Percentiles rank a stretch among this genome's conserved stretches.
Evolutionary conservation across 2,329 filamentous ascomycete genomes (phyloP).

Genomic region (Xylaria sp.): DNA sequence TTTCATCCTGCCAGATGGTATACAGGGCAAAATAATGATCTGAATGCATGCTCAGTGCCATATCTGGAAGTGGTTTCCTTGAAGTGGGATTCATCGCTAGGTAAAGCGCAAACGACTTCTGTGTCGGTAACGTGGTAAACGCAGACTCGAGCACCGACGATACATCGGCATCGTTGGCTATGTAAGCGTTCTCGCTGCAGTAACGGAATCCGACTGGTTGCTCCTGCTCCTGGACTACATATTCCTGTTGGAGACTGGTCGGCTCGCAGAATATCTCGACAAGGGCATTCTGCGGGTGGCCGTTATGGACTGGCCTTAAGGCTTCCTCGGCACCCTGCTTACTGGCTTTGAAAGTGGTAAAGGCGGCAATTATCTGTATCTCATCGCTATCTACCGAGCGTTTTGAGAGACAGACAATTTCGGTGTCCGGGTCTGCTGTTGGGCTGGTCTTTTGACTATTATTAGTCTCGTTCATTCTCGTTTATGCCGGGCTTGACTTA

Average conservation of each 20-base stretch:
- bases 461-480: background rate
- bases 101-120: constrained; percentile 52
- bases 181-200: constrained; percentile 53
- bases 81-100: constrained; percentile 54
- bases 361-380: constrained; percentile 41
- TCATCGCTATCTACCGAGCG: constrained; percentile 34
- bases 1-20: constrained; percentile 50
- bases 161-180: constrained; percentile 51
- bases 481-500: constrained; percentile 29
- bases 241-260: constrained; percentile 46
- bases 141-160: constrained; percentile 46
- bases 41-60: constrained; percentile 57
- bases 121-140: constrained; percentile 50
- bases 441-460: constrained; percentile 22
- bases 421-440: constrained; percentile 41
- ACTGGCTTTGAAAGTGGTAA: constrained; percentile 46
- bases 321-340: constrained; percentile 40
- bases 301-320: constrained; percentile 41
- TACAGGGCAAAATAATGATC: constrained; percentile 61
- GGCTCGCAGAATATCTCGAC: constrained; percentile 42
- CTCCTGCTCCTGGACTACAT: constrained; percentile 46
- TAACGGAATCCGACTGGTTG: constrained; percentile 55
- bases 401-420: constrained; percentile 44
- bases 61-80: constrained; percentile 46
- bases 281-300: constrained; percentile 42